Conservation (phyloP, 352 stramenopile species). For the Globisporangium takayamanum region DNA sequence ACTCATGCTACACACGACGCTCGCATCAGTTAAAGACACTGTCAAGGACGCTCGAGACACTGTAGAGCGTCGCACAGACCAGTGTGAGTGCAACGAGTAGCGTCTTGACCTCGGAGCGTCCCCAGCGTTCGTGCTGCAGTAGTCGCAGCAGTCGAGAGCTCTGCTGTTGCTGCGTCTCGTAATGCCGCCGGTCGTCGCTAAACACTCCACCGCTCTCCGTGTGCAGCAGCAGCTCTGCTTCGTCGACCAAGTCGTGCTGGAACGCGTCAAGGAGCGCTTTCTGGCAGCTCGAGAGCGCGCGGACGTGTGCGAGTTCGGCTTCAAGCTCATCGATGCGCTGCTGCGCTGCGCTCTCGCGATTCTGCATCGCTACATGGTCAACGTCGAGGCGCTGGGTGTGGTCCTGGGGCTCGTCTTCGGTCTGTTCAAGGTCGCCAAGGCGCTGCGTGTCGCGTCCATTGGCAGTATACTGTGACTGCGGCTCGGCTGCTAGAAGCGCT, state of each 20-base stretch:
- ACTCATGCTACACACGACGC: neutral
- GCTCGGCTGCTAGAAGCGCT: conserved; percentile 24
- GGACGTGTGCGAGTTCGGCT: conserved; percentile 3
- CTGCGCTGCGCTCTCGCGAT: neutral
- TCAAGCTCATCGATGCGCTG: conserved; percentile 4
- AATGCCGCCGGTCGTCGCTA: neutral
- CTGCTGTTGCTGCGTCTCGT: neutral
- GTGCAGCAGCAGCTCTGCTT: conserved; percentile 6
- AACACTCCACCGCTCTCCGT: conserved; percentile 3
- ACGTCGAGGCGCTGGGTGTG: conserved; percentile 30
- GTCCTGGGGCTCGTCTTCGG: neutral
- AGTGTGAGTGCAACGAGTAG: conserved; percentile 14
- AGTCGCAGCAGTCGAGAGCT: neutral
- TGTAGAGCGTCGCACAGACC: conserved; percentile 13
- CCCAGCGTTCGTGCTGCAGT: neutral
- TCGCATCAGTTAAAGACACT: neutral
- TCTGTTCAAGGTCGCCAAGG: too few species aligned
- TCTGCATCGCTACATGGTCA: conserved; percentile 8
- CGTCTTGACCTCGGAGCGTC: neutral
- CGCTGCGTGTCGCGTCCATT: too few species aligned
- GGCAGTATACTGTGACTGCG: too few species aligned
- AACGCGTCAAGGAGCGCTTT: neutral
- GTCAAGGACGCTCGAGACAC: conserved; percentile 6
- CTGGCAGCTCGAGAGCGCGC: conserved; percentile 3
- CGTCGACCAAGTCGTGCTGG: neutral